Evolutionary conservation across 2,329 filamentous ascomycete species (phyloP).

Genomic region (Cercospora zeina): DNA sequence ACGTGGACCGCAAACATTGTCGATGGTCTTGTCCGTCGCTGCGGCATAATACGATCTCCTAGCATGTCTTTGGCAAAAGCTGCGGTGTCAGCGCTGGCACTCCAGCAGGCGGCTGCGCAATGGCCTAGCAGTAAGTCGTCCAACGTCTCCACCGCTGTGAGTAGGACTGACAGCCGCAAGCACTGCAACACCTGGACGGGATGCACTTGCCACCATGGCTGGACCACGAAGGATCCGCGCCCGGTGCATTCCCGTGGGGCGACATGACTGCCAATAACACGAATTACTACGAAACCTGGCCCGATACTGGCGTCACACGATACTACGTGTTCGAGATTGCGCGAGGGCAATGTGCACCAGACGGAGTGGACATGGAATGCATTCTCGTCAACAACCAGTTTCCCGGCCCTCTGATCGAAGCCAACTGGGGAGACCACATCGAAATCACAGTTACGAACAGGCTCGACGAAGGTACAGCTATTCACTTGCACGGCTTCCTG

Average conservation of each 20-base stretch:
- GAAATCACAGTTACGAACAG: constrained; percentile 42
- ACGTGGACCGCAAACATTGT: neutral
- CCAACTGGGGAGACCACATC: constrained; percentile 41
- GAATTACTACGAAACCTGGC: constrained; percentile 38
- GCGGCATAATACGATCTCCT: neutral
- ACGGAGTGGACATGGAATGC: constrained; percentile 35
- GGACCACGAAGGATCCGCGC: constrained; percentile 4
- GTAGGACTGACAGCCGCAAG: neutral
- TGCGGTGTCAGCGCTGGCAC: neutral
- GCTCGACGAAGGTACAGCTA: constrained; percentile 42
- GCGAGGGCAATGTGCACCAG: constrained; percentile 34
- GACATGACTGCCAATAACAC: constrained; percentile 33
- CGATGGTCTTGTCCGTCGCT: neutral
- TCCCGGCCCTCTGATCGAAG: constrained; percentile 41
- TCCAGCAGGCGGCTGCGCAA: neutral
- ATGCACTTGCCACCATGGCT: constrained; percentile 11
- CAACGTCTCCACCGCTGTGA: neutral
- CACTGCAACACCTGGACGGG: constrained; percentile 6
- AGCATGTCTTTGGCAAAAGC: constrained; percentile 4
- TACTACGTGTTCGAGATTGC: constrained; percentile 36
- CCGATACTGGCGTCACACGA: constrained; percentile 38
- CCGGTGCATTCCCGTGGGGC: constrained; percentile 36
- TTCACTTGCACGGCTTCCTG: constrained; percentile 42
- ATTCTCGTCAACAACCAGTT: constrained; percentile 40
- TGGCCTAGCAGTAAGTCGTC: constrained; percentile 3